A percentile compares a stretch with the other conserved stretches of the same genome.
These are phyloP conservation scores for Saksenaea vasiformis DNA, from an alignment of 371 early-diverging fungal species.

Conservation along the genomic window DNA sequence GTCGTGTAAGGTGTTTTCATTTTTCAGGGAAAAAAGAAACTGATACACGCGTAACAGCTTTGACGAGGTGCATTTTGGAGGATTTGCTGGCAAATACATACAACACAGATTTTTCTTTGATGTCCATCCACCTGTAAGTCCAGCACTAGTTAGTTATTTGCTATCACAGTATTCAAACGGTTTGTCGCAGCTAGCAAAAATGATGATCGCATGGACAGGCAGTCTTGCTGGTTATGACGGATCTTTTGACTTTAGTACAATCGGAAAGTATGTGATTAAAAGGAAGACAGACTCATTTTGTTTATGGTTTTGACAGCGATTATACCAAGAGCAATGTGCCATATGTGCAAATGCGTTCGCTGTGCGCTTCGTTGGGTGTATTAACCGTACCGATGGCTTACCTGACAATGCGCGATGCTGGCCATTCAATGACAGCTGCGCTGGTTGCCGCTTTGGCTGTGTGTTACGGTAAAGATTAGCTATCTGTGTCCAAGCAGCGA, in stretches of 20 bases:
- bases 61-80: constrained; percentile 94
- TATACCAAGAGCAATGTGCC: constrained; percentile 68
- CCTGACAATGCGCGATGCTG: constrained; percentile 76
- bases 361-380: constrained; percentile 75
- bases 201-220: constrained; percentile 85
- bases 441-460: constrained; percentile 70
- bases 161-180: not conserved
- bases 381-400: constrained; percentile 82
- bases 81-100: constrained; percentile 95
- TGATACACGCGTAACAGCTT: not conserved
- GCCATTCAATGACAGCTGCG: constrained; percentile 69
- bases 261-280: constrained; percentile 66
- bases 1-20: constrained; percentile 23
- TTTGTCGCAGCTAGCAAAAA: constrained; percentile 77
- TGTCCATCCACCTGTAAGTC: constrained; percentile 65
- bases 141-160: not conserved
- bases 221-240: constrained; percentile 84
- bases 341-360: constrained; percentile 80
- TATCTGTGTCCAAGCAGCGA: not conserved
- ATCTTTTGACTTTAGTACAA: constrained; percentile 81
- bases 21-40: not conserved
- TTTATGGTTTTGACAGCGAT: constrained; percentile 12
- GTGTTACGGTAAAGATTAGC: constrained; percentile 61
- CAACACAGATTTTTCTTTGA: constrained; percentile 95
- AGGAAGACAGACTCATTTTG: not conserved